A percentile compares a stretch with the other conserved stretches of the same genome.
These are phyloP conservation scores for Fusarium hainanense DNA, from an alignment of 2,329 filamentous ascomycete genomes.

Conservation along the genomic window DNA sequence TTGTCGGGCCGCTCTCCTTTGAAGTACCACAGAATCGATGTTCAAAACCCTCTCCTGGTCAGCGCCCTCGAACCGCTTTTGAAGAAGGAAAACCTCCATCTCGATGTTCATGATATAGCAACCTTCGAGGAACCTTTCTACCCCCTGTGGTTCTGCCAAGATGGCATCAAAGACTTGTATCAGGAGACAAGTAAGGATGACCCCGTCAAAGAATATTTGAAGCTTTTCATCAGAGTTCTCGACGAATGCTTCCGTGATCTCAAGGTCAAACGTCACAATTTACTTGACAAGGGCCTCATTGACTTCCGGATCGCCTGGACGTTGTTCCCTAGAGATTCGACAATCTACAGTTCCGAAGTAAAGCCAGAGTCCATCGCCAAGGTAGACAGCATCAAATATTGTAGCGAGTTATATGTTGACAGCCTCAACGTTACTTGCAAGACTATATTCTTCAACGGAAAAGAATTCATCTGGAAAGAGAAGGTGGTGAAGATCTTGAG, in stretches of 20 bases:
- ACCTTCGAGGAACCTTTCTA: conserved; percentile 56
- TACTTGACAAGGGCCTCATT: conserved; percentile 54
- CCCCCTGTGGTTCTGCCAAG: conserved; percentile 58
- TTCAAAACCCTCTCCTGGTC: conserved; percentile 58
- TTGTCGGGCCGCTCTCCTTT: conserved; percentile 54
- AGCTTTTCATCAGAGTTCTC: conserved; percentile 55
- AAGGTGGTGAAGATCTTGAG: conserved; percentile 5
- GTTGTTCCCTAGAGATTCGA: conserved; percentile 54
- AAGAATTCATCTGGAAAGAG: conserved; percentile 55
- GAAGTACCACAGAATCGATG: conserved; percentile 54
- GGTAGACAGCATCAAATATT: conserved; percentile 51
- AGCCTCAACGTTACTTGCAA: conserved; percentile 14
- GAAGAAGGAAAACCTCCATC: conserved; percentile 54
- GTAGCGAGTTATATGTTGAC: no score
- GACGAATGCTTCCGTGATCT: conserved; percentile 58
- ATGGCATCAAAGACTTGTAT: conserved; percentile 53
- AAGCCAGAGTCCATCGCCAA: conserved; percentile 57
- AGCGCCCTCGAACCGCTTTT: conserved; percentile 57
- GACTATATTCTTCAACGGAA: conserved; percentile 54
- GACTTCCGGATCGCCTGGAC: conserved; percentile 58
- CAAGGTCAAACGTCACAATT: conserved; percentile 50
- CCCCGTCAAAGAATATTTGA: conserved; percentile 52
- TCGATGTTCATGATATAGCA: conserved; percentile 53
- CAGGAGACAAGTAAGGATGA: conserved; percentile 40
- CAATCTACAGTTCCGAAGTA: conserved; percentile 53